Evolutionary conservation across 352 stramenopile species (phyloP).

Genomic region (Globisporangium cederbergense): DNA sequence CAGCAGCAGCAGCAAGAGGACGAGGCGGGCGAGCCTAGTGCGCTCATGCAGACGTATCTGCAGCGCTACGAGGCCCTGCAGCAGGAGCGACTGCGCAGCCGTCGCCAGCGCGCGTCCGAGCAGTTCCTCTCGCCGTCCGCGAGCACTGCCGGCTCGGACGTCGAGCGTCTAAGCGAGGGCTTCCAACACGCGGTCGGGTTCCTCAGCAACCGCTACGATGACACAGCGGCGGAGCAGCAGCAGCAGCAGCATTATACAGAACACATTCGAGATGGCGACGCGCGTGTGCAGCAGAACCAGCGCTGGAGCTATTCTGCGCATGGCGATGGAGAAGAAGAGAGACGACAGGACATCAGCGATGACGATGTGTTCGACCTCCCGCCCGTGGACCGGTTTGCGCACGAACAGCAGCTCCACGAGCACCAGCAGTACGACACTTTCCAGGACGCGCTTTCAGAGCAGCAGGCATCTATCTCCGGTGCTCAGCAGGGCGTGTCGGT

Average conservation of each 20-base stretch:
- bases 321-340: background rate
- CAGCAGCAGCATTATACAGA: background rate
- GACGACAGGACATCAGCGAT: background rate
- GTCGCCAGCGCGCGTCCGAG: constrained; percentile 19
- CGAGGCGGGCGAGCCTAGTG: constrained; percentile 3
- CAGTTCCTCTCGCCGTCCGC: constrained; percentile 12
- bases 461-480: constrained; percentile 10
- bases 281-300: background rate
- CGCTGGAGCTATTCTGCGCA: constrained; percentile 5
- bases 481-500: constrained; percentile 20
- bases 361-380: constrained; percentile 37
- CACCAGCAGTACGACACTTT: constrained; percentile 6
- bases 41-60: constrained; percentile 39
- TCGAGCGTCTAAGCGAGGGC: constrained; percentile 1
- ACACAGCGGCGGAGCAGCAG: background rate
- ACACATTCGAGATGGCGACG: background rate
- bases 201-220: constrained; percentile 14
- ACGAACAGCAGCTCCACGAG: background rate
- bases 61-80: constrained; percentile 52
- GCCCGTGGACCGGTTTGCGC: constrained; percentile 28
- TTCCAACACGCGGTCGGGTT: constrained; percentile 9
- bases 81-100: constrained; percentile 29
- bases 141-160: constrained; percentile 10
- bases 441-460: constrained; percentile 1
- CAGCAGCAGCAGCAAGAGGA: background rate